Base-by-base conservation (phyloP, 306 rosid genomes). In the Rosa persica region DNA sequence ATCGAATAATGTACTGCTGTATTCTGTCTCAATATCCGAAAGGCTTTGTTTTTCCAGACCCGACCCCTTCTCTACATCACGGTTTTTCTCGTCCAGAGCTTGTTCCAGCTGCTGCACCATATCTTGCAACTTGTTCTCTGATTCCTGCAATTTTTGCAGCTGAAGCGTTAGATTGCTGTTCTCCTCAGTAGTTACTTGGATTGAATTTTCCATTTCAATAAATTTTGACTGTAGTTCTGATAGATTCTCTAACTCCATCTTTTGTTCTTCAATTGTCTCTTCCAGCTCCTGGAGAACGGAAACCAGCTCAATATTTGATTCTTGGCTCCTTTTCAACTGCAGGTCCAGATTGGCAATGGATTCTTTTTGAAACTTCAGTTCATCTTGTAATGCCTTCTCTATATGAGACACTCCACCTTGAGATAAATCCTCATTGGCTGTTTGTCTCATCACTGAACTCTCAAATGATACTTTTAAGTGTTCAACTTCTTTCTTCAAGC, bases 281-380 rank as follows among this genome's bases (percentile, higher is more conserved):
- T 95, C 98, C 78, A 95, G 86, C 82, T 95, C 97, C 85, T 88
- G 92, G 73, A 95, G 98, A 87, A 91, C 84, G 65, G 98, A 88
- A 78, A 95, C 90, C 73, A 95, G 91, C 87, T 95, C 97, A 57
- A 91, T 81, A 54, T 95, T 93, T 81, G 96, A 90, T 78, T 93
- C 91, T 83, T 95, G 99, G 81, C 97, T 90, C 83, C 82, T 89
- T 77, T 86, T 76, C 81, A 95, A 89, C 86, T 92, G 98, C 80
- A 80, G 71, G 65, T 93, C 87, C 89, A 92, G 80, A 88, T 84
- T 77, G 75, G 96, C 89, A 72, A 86, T 87, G 40, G 93, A 87
- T 79, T 89, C 96, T 79, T 85, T 92, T 78, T 86, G 95, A 81
- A 91, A 92, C 88, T 85, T 86, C 79, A 92, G 65, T 84, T 95